Evolutionary conservation across 2,329 filamentous ascomycete species (phyloP).

Genomic region (Rugonectria rugulosa): DNA sequence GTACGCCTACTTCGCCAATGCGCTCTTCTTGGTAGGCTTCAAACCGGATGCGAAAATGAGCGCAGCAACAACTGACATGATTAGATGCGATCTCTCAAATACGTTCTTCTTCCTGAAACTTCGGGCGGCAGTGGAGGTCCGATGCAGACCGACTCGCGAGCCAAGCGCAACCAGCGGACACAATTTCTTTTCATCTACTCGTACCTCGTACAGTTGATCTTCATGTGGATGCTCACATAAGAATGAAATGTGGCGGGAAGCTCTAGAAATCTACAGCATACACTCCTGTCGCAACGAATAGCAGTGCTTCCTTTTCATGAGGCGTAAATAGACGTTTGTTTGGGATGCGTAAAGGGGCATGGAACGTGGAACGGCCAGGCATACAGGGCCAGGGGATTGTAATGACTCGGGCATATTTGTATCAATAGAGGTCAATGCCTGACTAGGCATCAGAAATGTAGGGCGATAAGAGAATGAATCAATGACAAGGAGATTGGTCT

Average conservation of each 20-base stretch:
- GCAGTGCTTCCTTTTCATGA: slow-evolving; percentile 8
- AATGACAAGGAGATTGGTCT: neutral
- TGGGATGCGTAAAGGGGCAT: slow-evolving; percentile 6
- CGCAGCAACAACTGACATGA: slow-evolving; percentile 19
- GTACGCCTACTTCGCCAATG: slow-evolving; percentile 94
- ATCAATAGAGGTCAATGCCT: slow-evolving; percentile 12
- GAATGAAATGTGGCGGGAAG: too few relatives aligned
- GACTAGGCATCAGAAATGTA: slow-evolving; percentile 12
- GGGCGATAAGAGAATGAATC: slow-evolving; percentile 4
- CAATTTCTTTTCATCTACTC: slow-evolving; percentile 95
- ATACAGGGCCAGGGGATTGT: slow-evolving; percentile 8
- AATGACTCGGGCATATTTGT: slow-evolving; percentile 4
- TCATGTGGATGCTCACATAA: slow-evolving; percentile 81
- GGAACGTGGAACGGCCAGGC: slow-evolving; percentile 20
- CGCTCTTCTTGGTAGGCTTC: slow-evolving; percentile 83
- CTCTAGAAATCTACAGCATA: too few relatives aligned
- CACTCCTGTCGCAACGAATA: too few relatives aligned
- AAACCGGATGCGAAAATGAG: too few relatives aligned
- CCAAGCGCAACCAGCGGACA: slow-evolving; percentile 85
- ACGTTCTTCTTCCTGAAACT: slow-evolving; percentile 90
- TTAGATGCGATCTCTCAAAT: slow-evolving; percentile 92
- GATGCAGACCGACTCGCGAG: slow-evolving; percentile 76
- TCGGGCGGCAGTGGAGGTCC: slow-evolving; percentile 69
- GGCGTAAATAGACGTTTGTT: slow-evolving; percentile 11
- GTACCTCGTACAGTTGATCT: slow-evolving; percentile 90